Evolutionary conservation across 2,329 filamentous ascomycete genomes (phyloP).

Genomic region (Colletotrichum acutatum): DNA sequence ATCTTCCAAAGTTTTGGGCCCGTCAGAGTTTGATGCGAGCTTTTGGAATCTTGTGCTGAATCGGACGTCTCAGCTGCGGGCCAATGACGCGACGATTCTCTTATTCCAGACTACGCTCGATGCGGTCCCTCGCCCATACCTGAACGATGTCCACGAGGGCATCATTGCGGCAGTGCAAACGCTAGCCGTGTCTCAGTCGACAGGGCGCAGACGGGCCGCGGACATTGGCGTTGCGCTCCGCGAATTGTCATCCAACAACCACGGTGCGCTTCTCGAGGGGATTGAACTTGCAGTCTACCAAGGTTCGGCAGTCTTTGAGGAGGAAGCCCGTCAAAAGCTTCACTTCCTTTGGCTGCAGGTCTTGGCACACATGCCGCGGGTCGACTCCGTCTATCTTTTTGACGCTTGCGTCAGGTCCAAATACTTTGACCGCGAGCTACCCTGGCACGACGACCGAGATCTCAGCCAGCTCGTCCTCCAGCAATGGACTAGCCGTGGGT

Average conservation of each 20-base stretch:
- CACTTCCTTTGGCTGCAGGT: conserved; percentile 35
- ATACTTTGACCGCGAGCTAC: conserved; percentile 15
- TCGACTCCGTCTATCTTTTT: conserved; percentile 32
- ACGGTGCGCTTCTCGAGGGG: conserved; percentile 11
- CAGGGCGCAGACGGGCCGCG: conserved; percentile 21
- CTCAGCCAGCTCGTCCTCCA: conserved; percentile 37
- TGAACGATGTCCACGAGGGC: conserved; percentile 19
- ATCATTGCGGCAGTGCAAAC: conserved; percentile 29
- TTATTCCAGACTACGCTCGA: conserved; percentile 24
- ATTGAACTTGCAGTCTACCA: conserved; percentile 12
- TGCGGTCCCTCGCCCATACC: background rate
- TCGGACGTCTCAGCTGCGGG: conserved; percentile 15
- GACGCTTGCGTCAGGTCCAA: conserved; percentile 33
- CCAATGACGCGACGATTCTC: background rate
- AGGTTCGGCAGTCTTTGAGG: conserved; percentile 8
- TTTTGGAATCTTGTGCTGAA: conserved; percentile 25
- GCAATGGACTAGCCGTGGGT: conserved; percentile 38
- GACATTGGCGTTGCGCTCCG: conserved; percentile 27
- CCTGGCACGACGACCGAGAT: conserved; percentile 25
- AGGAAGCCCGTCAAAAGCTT: background rate
- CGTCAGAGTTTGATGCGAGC: background rate
- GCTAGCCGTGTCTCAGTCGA: conserved; percentile 6
- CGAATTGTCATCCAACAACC: conserved; percentile 1
- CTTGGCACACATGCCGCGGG: conserved; percentile 36
- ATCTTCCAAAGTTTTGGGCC: conserved; percentile 22